Evolutionary conservation across 192 early-diverging fungal genomes (phyloP), one percentile per base, ranked within the genome.

Genomic region (Helicostylum pulchrum): DNA sequence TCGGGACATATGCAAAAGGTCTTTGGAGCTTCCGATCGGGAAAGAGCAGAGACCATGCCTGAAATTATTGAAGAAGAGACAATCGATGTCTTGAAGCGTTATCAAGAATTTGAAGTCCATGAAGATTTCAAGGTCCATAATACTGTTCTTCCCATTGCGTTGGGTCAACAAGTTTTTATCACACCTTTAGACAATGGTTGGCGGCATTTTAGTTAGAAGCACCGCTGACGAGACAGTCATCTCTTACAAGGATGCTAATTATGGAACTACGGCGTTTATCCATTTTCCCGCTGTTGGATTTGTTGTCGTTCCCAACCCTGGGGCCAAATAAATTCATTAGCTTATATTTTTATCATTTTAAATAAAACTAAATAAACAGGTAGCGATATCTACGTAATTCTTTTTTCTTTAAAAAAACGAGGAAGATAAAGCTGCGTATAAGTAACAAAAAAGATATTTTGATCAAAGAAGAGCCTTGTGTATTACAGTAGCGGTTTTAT

Each of bases 201-300:
- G 30, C 3, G 70, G 70, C 4, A 36, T 12, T 12, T 36, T 71
- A 6, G 70, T 71, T 9, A 32, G 36, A 19, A 39, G 43, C 5
- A 66, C 58, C 4, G n/a, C 30, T 5, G 8, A 71, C 4, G 17
- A 58, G 15, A 34, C 57, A 2, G 64, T 65, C 3, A 20, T 61
- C 2, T 12, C 58, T 45, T 57, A 50, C 14, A 65, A 53, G 8
- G 57, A 60, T 11, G 11, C 31, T 10, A 56, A 61, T 9, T 34
- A 43, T n/a, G 53, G 43, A 7, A 57, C 47, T 32, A 42, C 39
- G 4, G 45, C 60, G 0, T 47, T 60, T 44, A 56, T 61, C 45
- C 70, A 72, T 21, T 72, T 72, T 45, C 70, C 70, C 19, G 51
- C 46, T 44, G 19, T 55, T 32, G 63, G 53, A 31, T 66, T 62